A percentile compares a stretch with the other conserved stretches of the same genome.
These are phyloP conservation scores for Phytophthora lateralis DNA, from an alignment of 352 stramenopile genomes.

Conservation along the genomic window DNA sequence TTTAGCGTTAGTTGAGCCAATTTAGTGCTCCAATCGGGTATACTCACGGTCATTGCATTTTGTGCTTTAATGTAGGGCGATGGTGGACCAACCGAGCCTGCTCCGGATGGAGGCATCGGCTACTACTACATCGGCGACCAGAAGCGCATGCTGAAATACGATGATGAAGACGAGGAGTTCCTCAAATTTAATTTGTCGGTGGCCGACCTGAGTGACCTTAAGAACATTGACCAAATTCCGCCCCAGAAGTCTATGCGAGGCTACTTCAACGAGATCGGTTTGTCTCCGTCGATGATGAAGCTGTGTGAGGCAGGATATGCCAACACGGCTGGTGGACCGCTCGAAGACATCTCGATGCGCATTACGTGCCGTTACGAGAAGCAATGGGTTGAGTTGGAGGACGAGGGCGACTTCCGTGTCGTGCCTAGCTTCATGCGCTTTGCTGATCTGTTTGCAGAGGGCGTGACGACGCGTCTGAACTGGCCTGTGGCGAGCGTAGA, in stretches of 20 bases:
- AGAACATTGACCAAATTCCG: slow-evolving; percentile 63
- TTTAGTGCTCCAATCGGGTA: background rate
- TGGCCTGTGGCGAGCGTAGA: slow-evolving; percentile 68
- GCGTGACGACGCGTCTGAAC: slow-evolving; percentile 52
- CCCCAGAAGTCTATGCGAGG: slow-evolving; percentile 74
- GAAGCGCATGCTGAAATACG: slow-evolving; percentile 78
- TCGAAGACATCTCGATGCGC: slow-evolving; percentile 81
- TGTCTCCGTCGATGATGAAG: slow-evolving; percentile 84
- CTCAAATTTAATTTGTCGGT: slow-evolving; percentile 76
- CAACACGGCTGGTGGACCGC: slow-evolving; percentile 72
- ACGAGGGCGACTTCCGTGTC: slow-evolving; percentile 82
- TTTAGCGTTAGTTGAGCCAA: background rate
- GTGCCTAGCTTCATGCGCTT: slow-evolving; percentile 74
- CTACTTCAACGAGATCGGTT: slow-evolving; percentile 65
- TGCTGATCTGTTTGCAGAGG: slow-evolving; percentile 59
- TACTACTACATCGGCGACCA: slow-evolving; percentile 90
- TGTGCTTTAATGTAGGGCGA: slow-evolving; percentile 57
- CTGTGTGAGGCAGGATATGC: slow-evolving; percentile 80
- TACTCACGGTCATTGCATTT: slow-evolving; percentile 26
- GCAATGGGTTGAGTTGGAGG: slow-evolving; percentile 84
- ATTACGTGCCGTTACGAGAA: slow-evolving; percentile 83
- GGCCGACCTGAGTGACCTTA: slow-evolving; percentile 61
- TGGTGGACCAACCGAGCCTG: slow-evolving; percentile 70
- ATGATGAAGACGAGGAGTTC: slow-evolving; percentile 75
- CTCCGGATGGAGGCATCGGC: slow-evolving; percentile 77